Percentiles rank a stretch among this genome's conserved stretches.
Conservation (phyloP, 331 rosid genomes). For the Cydonia oblonga region DNA sequence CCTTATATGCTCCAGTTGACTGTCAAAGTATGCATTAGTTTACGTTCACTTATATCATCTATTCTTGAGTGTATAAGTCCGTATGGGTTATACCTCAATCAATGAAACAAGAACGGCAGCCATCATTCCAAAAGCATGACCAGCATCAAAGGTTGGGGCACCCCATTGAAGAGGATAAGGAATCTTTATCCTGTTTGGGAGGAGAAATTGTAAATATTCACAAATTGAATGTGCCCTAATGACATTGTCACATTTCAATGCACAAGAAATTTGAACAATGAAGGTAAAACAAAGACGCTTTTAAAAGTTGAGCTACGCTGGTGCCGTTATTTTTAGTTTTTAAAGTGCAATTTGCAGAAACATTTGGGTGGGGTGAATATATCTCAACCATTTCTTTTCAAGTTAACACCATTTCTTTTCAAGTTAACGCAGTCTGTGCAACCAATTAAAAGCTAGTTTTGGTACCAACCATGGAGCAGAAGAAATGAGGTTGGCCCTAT, state of each 20-base stretch:
- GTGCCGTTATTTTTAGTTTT: neutral
- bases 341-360: neutral
- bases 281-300: neutral
- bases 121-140: slow-evolving; percentile 94
- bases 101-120: slow-evolving; percentile 94
- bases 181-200: slow-evolving; percentile 60
- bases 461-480: slow-evolving; percentile 91
- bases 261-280: neutral
- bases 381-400: neutral
- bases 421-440: neutral
- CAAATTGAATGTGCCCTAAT: neutral
- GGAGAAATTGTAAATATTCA: neutral
- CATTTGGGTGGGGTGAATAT: neutral
- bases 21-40: slow-evolving; percentile 21
- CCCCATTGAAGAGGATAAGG: slow-evolving; percentile 99
- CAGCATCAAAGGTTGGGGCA: slow-evolving; percentile 87
- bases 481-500: slow-evolving; percentile 77
- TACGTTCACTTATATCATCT: neutral
- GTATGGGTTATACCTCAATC: slow-evolving; percentile 54
- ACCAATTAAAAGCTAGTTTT: neutral
- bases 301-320: neutral
- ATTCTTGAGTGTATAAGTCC: neutral
- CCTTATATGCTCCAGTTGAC: slow-evolving; percentile 98
- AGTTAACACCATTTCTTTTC: neutral
- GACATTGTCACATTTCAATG: neutral